Percentiles rank a stretch among this genome's conserved stretches.
phyloP scores from a whole-genome alignment of 2,329 filamentous ascomycete genomes.

The Pestalotiopsis sp. region DNA sequence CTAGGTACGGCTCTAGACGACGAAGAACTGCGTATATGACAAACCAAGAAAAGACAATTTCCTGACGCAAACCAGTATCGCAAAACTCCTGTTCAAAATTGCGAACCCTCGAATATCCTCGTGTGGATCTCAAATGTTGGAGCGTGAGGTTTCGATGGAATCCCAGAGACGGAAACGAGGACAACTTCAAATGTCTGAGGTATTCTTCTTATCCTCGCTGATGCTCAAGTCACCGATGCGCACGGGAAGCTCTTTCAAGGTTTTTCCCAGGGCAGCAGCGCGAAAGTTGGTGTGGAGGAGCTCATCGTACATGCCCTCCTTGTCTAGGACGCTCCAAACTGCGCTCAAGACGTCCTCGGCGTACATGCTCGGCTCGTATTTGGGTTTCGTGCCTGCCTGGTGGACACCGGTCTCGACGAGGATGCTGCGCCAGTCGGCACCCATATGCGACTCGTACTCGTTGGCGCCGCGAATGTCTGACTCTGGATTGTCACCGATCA shows the following conservation, averaged over 20 bases:
- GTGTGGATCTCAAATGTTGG: too few species aligned
- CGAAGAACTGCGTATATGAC: too few species aligned
- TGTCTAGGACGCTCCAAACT: slow-evolving; percentile 54
- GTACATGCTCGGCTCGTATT: slow-evolving; percentile 55
- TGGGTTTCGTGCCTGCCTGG: slow-evolving; percentile 40
- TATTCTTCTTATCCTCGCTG: background rate
- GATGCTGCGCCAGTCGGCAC: slow-evolving; percentile 65
- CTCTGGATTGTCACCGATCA: slow-evolving; percentile 71
- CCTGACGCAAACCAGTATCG: too few species aligned
- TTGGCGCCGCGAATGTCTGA: slow-evolving; percentile 73
- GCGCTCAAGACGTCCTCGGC: slow-evolving; percentile 65
- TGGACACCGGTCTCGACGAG: slow-evolving; percentile 72
- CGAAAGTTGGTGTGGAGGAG: background rate
- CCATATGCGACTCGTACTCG: slow-evolving; percentile 53
- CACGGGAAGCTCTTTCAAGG: background rate
- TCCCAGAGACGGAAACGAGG: too few species aligned
- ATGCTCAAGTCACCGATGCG: background rate
- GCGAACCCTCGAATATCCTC: too few species aligned
- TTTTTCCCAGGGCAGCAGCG: background rate
- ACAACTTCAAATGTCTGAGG: background rate
- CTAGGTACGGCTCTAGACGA: too few species aligned
- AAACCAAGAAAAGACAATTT: too few species aligned
- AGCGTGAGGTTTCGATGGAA: too few species aligned
- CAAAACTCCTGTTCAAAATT: too few species aligned
- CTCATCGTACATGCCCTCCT: background rate